These are phyloP conservation scores for Vitis amurensis DNA, from an alignment of 164 flowering plant species.

Conservation along the genomic window DNA sequence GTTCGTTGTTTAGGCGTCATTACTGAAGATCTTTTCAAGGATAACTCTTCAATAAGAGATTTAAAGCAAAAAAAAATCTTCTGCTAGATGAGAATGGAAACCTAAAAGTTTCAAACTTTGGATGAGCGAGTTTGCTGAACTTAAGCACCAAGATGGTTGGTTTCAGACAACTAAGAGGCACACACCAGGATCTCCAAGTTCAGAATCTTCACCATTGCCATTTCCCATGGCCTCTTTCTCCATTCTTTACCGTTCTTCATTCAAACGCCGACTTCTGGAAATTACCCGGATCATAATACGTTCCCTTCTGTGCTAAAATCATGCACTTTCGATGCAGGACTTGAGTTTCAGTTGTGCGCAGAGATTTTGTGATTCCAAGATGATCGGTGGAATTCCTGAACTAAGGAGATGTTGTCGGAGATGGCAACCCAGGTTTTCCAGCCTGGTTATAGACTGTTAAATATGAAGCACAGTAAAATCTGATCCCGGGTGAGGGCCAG, in stretches of 20 bases:
- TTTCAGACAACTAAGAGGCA: no score
- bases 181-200: no score
- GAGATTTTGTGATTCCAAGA: background rate
- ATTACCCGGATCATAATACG: constrained; percentile 58
- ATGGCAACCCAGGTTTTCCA: no score
- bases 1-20: constrained; percentile 97
- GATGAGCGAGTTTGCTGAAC: no score
- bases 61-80: no score
- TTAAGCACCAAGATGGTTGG: no score
- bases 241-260: constrained; percentile 41
- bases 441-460: no score
- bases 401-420: constrained; percentile 1
- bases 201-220: background rate
- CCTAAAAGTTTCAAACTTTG: no score
- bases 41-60: constrained; percentile 11
- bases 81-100: no score
- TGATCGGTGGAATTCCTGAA: constrained; percentile 51
- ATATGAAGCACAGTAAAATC: no score
- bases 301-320: constrained; percentile 82
- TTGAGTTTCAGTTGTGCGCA: constrained; percentile 47
- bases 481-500: no score
- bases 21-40: constrained; percentile 86
- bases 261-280: constrained; percentile 54
- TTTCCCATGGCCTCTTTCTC: constrained; percentile 41
- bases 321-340: constrained; percentile 46